phyloP scores from a whole-genome alignment of 2,329 filamentous ascomycete genomes.

The Diaporthe sp. region DNA sequence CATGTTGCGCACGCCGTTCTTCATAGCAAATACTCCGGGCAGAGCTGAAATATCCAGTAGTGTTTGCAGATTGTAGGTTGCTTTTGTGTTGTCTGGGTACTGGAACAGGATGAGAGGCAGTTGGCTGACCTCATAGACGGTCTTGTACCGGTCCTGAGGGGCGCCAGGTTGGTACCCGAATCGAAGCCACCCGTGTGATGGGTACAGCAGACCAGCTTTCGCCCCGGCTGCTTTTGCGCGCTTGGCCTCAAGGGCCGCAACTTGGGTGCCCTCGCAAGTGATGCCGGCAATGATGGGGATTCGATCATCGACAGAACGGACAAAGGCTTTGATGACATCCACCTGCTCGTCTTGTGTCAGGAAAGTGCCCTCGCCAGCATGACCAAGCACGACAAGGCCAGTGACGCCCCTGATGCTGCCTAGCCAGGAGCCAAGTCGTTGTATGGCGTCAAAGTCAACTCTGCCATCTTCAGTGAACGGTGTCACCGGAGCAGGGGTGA shows the following conservation, averaged over 20 bases:
- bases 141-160: background rate
- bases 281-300: constrained; percentile 18
- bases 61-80: background rate
- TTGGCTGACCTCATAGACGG: background rate
- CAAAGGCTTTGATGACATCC: background rate
- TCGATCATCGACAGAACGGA: background rate
- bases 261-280: background rate
- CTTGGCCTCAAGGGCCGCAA: constrained; percentile 5
- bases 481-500: background rate
- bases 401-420: constrained; percentile 1
- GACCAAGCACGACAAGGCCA: background rate
- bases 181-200: background rate
- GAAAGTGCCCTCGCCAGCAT: background rate
- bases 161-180: constrained; percentile 9
- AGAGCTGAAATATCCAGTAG: constrained; percentile 37
- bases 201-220: background rate
- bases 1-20: constrained; percentile 70
- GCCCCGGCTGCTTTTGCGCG: background rate
- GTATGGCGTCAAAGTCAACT: constrained; percentile 3
- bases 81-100: constrained; percentile 14
- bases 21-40: constrained; percentile 68
- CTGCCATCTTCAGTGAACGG: background rate
- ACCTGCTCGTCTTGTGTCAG: constrained; percentile 7
- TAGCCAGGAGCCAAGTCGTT: constrained; percentile 12
- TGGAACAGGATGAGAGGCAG: background rate